phyloP scores from a whole-genome alignment of 1,284 basidiomycete species.

The Somion occarium region DNA sequence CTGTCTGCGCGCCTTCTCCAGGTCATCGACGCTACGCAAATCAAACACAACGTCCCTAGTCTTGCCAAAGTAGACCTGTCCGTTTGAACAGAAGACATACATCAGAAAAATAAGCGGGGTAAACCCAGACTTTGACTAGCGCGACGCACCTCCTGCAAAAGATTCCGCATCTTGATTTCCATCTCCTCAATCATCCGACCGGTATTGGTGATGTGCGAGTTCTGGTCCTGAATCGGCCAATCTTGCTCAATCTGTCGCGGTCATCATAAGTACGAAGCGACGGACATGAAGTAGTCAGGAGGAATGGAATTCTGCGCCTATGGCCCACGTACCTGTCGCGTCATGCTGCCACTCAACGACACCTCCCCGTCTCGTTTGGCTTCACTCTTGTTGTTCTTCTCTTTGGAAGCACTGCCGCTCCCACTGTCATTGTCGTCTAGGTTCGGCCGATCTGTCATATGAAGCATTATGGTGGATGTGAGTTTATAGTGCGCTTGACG shows the following conservation, averaged over 20 bases:
- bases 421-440: constrained; percentile 18
- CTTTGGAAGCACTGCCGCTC: constrained; percentile 15
- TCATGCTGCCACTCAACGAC: constrained; percentile 92
- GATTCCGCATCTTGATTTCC: constrained; percentile 98
- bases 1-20: constrained; percentile 80
- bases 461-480: constrained; percentile 97
- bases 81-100: constrained; percentile 4
- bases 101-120: constrained; percentile 5
- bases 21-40: constrained; percentile 81
- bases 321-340: constrained; percentile 71
- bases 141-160: constrained; percentile 73
- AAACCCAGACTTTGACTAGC: neutral
- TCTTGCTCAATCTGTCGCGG: constrained; percentile 78
- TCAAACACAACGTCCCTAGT: constrained; percentile 94
- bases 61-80: constrained; percentile 94
- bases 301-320: neutral
- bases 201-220: constrained; percentile 88
- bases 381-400: constrained; percentile 34
- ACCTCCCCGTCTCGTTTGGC: constrained; percentile 71
- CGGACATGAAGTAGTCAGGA: neutral
- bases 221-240: constrained; percentile 69
- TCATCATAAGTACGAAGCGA: neutral
- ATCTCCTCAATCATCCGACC: constrained; percentile 97
- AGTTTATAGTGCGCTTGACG: constrained; percentile 94
- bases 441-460: constrained; percentile 60